A percentile compares a stretch with the other conserved stretches of the same genome.
These are phyloP conservation scores for Yarrowia divulgata DNA, from an alignment of 805 yeast genomes.

Conservation along the genomic window DNA sequence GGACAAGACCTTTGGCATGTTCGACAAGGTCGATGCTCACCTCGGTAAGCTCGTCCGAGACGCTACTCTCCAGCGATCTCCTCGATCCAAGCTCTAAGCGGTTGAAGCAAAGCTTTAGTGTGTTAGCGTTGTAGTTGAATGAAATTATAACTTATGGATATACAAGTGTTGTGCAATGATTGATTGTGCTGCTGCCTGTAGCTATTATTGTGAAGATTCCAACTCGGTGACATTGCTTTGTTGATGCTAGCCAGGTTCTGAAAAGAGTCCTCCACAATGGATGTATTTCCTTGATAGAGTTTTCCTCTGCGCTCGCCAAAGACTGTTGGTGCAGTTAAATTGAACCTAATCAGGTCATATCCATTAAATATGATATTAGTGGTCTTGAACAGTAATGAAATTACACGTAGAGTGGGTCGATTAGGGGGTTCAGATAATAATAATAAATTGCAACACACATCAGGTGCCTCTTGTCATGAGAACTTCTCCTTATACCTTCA, in stretches of 20 bases:
- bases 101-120: constrained; percentile 24
- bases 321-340: background rate
- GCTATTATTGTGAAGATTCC: too few species aligned
- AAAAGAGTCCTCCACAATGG: too few species aligned
- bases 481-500: too few species aligned
- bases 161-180: background rate
- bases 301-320: background rate
- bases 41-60: constrained; percentile 72
- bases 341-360: constrained; percentile 5
- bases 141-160: constrained; percentile 23
- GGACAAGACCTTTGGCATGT: constrained; percentile 79
- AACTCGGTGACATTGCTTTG: too few species aligned
- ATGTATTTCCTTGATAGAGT: background rate
- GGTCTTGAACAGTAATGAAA: background rate
- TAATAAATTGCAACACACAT: too few species aligned
- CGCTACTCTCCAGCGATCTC: constrained; percentile 62
- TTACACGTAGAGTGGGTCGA: too few species aligned
- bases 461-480: too few species aligned
- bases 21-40: constrained; percentile 71
- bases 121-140: constrained; percentile 28
- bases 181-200: background rate
- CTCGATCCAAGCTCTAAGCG: constrained; percentile 50
- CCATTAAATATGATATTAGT: background rate
- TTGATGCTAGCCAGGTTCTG: too few species aligned
- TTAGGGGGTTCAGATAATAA: too few species aligned